Evolutionary conservation across 495 filamentous ascomycete species (phyloP).

Genomic region (Penicilliopsis zonata): DNA sequence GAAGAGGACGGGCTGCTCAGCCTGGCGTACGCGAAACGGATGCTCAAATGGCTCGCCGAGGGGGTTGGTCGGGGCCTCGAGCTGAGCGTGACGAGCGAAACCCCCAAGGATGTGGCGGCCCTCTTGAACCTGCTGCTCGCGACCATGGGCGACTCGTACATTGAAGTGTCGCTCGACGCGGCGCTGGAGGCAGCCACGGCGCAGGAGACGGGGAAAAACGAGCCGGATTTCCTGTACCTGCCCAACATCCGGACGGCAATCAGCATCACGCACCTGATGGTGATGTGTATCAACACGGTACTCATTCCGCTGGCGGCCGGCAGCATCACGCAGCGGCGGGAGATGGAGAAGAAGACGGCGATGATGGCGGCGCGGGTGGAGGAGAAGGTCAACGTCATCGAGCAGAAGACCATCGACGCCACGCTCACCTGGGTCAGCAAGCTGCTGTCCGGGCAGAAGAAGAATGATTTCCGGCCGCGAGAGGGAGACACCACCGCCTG

Average conservation of each 20-base stretch:
- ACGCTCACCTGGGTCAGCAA: slow-evolving; percentile 67
- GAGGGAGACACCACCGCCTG: slow-evolving; percentile 66
- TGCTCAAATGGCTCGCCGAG: slow-evolving; percentile 97
- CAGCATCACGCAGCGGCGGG: slow-evolving; percentile 78
- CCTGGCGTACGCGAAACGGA: slow-evolving; percentile 79
- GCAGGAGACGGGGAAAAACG: slow-evolving; percentile 64
- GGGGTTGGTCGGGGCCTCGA: slow-evolving; percentile 88
- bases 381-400: slow-evolving; percentile 74
- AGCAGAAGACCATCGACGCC: slow-evolving; percentile 77
- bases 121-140: slow-evolving; percentile 74
- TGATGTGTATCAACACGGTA: slow-evolving; percentile 77
- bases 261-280: slow-evolving; percentile 83
- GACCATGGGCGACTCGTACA: slow-evolving; percentile 86
- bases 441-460: slow-evolving; percentile 70
- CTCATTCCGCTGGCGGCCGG: slow-evolving; percentile 79
- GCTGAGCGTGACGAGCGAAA: slow-evolving; percentile 72
- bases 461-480: slow-evolving; percentile 82
- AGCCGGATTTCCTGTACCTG: slow-evolving; percentile 83
- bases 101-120: slow-evolving; percentile 86
- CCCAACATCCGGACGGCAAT: slow-evolving; percentile 67
- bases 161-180: slow-evolving; percentile 88
- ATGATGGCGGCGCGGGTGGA: slow-evolving; percentile 66
- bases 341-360: slow-evolving; percentile 78
- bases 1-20: slow-evolving; percentile 80
- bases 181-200: slow-evolving; percentile 61